These are phyloP conservation scores for Davidsoniella neocaledoniae DNA, from an alignment of 2,329 filamentous ascomycete genomes.

Conservation along the genomic window DNA sequence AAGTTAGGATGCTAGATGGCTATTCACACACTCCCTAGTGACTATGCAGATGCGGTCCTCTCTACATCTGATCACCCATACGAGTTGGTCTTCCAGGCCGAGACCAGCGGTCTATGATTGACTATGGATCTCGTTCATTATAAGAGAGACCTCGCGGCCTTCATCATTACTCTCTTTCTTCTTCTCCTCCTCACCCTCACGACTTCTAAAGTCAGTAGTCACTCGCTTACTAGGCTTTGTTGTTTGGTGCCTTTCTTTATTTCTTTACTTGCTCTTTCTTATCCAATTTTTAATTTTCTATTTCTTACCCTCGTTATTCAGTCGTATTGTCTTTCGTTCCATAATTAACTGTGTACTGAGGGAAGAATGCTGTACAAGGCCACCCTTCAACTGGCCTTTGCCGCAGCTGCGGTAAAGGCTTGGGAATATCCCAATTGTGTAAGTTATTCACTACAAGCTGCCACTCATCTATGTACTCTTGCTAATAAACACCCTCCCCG, in stretches of 20 bases:
- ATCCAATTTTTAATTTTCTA: not conserved
- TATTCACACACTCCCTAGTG: too few relatives aligned
- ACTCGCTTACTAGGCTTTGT: conserved; percentile 5
- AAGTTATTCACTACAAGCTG: conserved; percentile 1
- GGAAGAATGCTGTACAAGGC: conserved; percentile 1
- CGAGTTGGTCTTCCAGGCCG: too few relatives aligned
- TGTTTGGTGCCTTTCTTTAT: not conserved
- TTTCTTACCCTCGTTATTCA: not conserved
- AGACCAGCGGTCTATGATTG: too few relatives aligned
- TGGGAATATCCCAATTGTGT: conserved; percentile 18
- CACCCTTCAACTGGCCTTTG: conserved; percentile 16
- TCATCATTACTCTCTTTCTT: not conserved
- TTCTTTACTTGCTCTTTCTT: not conserved
- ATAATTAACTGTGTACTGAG: too few relatives aligned
- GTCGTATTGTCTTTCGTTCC: not conserved
- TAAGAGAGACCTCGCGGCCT: too few relatives aligned
- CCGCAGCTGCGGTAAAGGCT: conserved; percentile 18
- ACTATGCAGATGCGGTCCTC: too few relatives aligned
- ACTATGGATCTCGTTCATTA: not conserved
- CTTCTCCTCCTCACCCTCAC: conserved; percentile 1
- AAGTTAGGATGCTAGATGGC: too few relatives aligned
- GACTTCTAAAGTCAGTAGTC: conserved; percentile 2
- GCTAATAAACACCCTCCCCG: not conserved
- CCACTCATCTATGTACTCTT: not conserved
- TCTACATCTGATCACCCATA: too few relatives aligned